A percentile compares a stretch with the other conserved stretches of the same genome.
These are phyloP conservation scores for Entomortierella lignicola DNA, from an alignment of 192 early-diverging fungal genomes.

Conservation along the genomic window DNA sequence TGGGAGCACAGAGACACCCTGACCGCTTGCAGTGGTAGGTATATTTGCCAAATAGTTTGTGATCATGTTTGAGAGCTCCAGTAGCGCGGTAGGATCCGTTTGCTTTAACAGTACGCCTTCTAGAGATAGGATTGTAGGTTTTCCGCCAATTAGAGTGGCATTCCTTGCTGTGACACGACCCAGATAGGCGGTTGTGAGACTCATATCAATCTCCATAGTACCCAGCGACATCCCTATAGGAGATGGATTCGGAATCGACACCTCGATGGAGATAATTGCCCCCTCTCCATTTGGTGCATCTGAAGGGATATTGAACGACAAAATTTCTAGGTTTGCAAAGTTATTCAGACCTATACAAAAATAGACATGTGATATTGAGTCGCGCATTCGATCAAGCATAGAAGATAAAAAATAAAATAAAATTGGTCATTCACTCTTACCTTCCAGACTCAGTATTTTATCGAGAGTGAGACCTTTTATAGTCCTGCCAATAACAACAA, in stretches of 20 bases:
- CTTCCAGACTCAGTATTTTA: slow-evolving; percentile 21
- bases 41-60: slow-evolving; percentile 39
- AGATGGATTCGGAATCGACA: slow-evolving; percentile 58
- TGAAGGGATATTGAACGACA: slow-evolving; percentile 41
- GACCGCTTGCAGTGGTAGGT: slow-evolving; percentile 23
- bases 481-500: slow-evolving; percentile 29
- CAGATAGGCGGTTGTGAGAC: slow-evolving; percentile 31
- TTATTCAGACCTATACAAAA: slow-evolving; percentile 28
- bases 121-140: slow-evolving; percentile 17
- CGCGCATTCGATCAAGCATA: too few species aligned
- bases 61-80: slow-evolving; percentile 36
- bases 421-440: slow-evolving; percentile 11
- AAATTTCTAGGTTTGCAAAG: slow-evolving; percentile 39
- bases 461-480: slow-evolving; percentile 36
- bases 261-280: slow-evolving; percentile 34
- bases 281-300: slow-evolving; percentile 37
- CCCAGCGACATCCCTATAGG: slow-evolving; percentile 65
- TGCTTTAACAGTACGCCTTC: slow-evolving; percentile 26
- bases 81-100: slow-evolving; percentile 15
- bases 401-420: too few species aligned
- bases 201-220: slow-evolving; percentile 33
- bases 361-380: neutral
- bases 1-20: slow-evolving; percentile 39
- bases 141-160: slow-evolving; percentile 9
- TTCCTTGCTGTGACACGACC: slow-evolving; percentile 31